Percentiles rank a stretch among this genome's conserved stretches.
These are phyloP conservation scores for Gynandropsis gynandra DNA, from an alignment of 345 rosid species.

Conservation along the genomic window DNA sequence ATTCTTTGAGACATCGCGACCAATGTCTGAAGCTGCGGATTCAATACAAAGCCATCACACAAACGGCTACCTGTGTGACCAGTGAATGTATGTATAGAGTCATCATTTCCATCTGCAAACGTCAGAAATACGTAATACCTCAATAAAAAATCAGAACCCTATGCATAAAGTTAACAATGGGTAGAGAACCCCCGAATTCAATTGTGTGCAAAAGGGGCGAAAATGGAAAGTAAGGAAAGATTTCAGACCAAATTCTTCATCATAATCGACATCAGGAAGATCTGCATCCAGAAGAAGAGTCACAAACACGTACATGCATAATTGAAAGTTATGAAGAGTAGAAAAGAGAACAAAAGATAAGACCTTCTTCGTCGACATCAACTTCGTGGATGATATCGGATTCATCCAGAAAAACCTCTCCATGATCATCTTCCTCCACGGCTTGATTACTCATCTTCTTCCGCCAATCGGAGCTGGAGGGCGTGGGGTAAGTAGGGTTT, in stretches of 20 bases:
- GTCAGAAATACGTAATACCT: neutral
- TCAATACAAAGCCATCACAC: neutral
- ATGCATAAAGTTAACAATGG: neutral
- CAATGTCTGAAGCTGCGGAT: neutral
- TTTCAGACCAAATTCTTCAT: constrained; percentile 35
- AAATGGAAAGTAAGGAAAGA: neutral
- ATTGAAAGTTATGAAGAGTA: neutral
- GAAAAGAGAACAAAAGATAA: neutral
- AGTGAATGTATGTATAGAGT: constrained; percentile 79
- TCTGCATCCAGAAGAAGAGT: constrained; percentile 30
- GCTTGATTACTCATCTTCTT: constrained; percentile 24
- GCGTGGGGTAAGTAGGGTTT: too few relatives aligned
- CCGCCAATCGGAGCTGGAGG: too few relatives aligned
- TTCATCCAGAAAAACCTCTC: constrained; percentile 65
- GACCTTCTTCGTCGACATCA: constrained; percentile 75
- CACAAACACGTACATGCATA: too few relatives aligned
- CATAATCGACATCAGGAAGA: constrained; percentile 72
- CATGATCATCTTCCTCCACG: constrained; percentile 42
- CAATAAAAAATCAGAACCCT: neutral
- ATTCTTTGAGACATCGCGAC: neutral
- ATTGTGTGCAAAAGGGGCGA: neutral
- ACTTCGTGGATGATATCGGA: constrained; percentile 64
- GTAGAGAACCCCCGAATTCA: neutral
- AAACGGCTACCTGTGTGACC: constrained; percentile 60
- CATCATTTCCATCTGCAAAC: constrained; percentile 59